Percentiles rank a stretch among this genome's conserved stretches.
Evolutionary conservation across 192 early-diverging fungal genomes (phyloP).

Genomic region (Mortierella alpina): DNA sequence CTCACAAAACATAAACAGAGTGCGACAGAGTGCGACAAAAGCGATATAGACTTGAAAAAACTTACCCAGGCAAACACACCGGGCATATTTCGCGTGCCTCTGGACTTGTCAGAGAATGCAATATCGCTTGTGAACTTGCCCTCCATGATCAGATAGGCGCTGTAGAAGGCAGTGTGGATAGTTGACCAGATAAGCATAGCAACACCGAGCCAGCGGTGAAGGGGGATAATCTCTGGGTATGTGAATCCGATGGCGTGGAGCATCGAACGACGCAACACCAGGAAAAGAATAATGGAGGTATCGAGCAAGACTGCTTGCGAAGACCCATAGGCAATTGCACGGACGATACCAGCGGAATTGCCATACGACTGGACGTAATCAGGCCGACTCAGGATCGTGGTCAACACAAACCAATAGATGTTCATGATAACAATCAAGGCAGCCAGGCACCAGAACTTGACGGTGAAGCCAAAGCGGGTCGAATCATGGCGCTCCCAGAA

Average conservation of each 20-base stretch:
- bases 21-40: background rate
- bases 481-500: conserved; percentile 51
- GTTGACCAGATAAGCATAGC: conserved; percentile 37
- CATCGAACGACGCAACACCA: conserved; percentile 45
- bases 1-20: background rate
- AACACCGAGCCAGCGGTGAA: conserved; percentile 49
- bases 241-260: conserved; percentile 43
- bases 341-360: background rate
- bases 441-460: conserved; percentile 33
- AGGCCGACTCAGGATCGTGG: conserved; percentile 2
- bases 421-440: conserved; percentile 16
- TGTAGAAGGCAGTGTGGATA: conserved; percentile 23
- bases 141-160: conserved; percentile 14
- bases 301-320: conserved; percentile 44
- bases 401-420: conserved; percentile 41
- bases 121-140: conserved; percentile 21
- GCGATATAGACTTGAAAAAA: background rate
- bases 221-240: conserved; percentile 35
- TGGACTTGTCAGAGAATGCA: conserved; percentile 35
- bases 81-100: conserved; percentile 50
- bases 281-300: conserved; percentile 45
- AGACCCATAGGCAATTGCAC: conserved; percentile 30
- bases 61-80: conserved; percentile 51
- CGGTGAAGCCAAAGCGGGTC: conserved; percentile 15
- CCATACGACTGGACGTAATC: background rate